phyloP scores from a whole-genome alignment of 768 basidiomycete species.

The Zangia roseola region DNA sequence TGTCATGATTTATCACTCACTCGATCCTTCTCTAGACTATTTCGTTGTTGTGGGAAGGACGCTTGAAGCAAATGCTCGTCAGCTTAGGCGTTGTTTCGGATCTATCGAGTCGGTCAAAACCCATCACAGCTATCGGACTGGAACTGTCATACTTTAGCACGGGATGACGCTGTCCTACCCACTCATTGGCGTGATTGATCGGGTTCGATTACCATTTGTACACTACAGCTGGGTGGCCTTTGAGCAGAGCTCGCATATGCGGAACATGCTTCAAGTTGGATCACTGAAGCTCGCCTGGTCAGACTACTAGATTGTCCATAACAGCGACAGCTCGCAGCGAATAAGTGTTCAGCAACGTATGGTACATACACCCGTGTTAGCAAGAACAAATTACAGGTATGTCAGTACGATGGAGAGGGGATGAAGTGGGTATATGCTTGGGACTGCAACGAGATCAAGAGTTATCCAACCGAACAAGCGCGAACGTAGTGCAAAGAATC shows the following conservation, averaged over 20 bases:
- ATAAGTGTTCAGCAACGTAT: constrained; percentile 19
- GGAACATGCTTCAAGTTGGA: no score
- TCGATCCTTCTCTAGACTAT: constrained; percentile 56
- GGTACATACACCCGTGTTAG: constrained; percentile 18
- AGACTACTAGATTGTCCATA: no score
- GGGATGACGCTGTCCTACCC: constrained; percentile 22
- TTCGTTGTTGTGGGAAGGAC: constrained; percentile 92
- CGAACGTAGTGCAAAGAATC: constrained; percentile 12
- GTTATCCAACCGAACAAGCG: constrained; percentile 19
- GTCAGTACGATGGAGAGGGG: constrained; percentile 14
- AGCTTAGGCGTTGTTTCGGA: constrained; percentile 92
- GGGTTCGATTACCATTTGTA: neutral
- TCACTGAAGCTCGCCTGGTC: no score
- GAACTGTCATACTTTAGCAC: constrained; percentile 93
- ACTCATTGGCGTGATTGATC: neutral
- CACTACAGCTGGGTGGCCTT: no score
- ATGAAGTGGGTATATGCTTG: constrained; percentile 23
- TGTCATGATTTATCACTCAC: neutral
- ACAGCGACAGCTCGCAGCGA: neutral
- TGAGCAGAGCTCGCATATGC: no score
- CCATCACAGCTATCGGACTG: constrained; percentile 87
- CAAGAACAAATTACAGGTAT: constrained; percentile 23
- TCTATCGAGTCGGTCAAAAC: constrained; percentile 78
- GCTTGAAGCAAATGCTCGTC: constrained; percentile 84
- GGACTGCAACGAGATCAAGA: constrained; percentile 9